Percentiles rank a stretch among this genome's conserved stretches.
These are phyloP conservation scores for Cadophora luteo-olivacea DNA, from an alignment of 2,329 filamentous ascomycete species.

Conservation along the genomic window DNA sequence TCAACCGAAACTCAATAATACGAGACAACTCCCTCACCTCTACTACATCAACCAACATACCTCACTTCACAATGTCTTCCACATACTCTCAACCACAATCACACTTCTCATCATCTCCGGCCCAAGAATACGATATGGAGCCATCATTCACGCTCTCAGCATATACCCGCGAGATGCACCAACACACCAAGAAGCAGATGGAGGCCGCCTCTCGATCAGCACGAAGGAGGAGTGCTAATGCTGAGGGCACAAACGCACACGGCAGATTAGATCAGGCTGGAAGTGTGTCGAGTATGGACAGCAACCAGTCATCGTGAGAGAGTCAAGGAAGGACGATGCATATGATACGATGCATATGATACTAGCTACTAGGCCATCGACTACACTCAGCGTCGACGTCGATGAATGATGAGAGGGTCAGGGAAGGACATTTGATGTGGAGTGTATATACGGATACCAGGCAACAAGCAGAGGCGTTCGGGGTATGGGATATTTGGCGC, in stretches of 20 bases:
- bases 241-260: conserved; percentile 25
- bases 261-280: conserved; percentile 22
- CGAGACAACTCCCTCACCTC: background rate
- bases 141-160: conserved; percentile 38
- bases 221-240: conserved; percentile 33
- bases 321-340: background rate
- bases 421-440: background rate
- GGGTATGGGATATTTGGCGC: background rate
- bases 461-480: conserved; percentile 1
- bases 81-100: conserved; percentile 19
- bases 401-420: background rate
- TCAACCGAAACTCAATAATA: background rate
- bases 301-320: conserved; percentile 6
- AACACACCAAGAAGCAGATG: conserved; percentile 71
- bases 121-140: conserved; percentile 13
- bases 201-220: conserved; percentile 59
- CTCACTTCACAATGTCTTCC: conserved; percentile 23
- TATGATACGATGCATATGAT: background rate
- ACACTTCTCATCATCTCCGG: background rate
- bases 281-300: conserved; percentile 30
- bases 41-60: background rate
- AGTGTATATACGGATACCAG: background rate
- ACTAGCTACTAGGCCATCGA: background rate
- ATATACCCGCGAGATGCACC: conserved; percentile 67
- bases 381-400: too few species aligned